Percentiles rank a stretch among this genome's conserved stretches.
These are phyloP conservation scores for Arabidopsis arenosa DNA, from an alignment of 345 rosid genomes.

Conservation along the genomic window DNA sequence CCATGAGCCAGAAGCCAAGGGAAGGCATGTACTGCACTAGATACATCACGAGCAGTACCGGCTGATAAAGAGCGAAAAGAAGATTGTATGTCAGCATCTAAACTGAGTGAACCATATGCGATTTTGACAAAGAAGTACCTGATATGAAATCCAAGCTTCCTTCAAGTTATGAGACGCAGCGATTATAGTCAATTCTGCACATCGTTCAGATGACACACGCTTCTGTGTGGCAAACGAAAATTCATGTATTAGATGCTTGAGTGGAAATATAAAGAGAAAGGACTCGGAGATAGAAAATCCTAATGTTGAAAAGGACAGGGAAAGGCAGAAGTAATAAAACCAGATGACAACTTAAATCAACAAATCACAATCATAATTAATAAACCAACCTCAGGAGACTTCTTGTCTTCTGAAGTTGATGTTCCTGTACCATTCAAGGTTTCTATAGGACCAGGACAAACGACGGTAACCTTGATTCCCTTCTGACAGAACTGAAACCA, in stretches of 20 bases:
- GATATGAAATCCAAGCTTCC: conserved; percentile 96
- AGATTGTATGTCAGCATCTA: conserved; percentile 2
- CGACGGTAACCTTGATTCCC: conserved; percentile 90
- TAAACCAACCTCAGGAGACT: conserved; percentile 57
- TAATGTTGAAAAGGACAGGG: background rate
- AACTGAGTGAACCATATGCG: background rate
- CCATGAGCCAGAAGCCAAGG: conserved; percentile 93
- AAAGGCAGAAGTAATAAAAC: background rate
- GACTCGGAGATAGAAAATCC: background rate
- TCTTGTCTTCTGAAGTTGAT: conserved; percentile 54
- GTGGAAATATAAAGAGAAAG: conserved; percentile 14
- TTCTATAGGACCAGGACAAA: conserved; percentile 94
- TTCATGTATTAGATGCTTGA: conserved; percentile 3
- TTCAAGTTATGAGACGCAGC: conserved; percentile 84
- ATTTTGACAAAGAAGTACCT: conserved; percentile 55
- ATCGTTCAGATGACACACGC: conserved; percentile 80
- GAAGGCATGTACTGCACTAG: conserved; percentile 88
- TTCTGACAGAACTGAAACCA: conserved; percentile 67
- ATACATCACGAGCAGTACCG: conserved; percentile 89
- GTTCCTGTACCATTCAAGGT: conserved; percentile 68
- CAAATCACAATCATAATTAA: background rate
- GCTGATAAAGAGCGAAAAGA: conserved; percentile 54
- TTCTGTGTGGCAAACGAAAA: conserved; percentile 54
- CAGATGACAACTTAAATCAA: background rate
- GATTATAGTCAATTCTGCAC: conserved; percentile 81